A percentile compares a stretch with the other conserved stretches of the same genome.
Conservation (phyloP, 2,329 filamentous ascomycete species). For the Phialophora verrucosa region DNA sequence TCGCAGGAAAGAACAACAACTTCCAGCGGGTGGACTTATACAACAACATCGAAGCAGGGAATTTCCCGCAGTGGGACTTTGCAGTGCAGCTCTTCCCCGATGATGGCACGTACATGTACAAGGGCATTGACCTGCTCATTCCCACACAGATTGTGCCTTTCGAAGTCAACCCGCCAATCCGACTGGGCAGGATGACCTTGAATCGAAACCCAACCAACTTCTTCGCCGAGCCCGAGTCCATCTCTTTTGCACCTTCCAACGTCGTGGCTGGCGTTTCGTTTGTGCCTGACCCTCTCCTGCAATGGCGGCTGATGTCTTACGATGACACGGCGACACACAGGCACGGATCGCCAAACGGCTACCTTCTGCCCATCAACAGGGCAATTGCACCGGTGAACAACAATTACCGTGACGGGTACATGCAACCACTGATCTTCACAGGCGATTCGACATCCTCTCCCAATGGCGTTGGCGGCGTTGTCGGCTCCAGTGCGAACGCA, state of each 20-base stretch:
- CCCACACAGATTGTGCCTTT: conserved; percentile 75
- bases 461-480: conserved; percentile 64
- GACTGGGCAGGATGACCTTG: conserved; percentile 58
- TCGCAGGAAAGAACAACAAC: conserved; percentile 65
- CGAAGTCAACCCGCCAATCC: conserved; percentile 71
- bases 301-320: conserved; percentile 66
- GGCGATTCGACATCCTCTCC: conserved; percentile 81
- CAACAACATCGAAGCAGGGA: conserved; percentile 64
- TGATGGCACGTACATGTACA: conserved; percentile 66
- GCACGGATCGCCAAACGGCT: conserved; percentile 74
- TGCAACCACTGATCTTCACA: conserved; percentile 74
- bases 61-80: conserved; percentile 68
- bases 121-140: conserved; percentile 74
- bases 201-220: conserved; percentile 64
- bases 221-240: conserved; percentile 70
- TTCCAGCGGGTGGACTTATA: conserved; percentile 69
- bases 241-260: conserved; percentile 68
- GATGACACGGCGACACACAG: conserved; percentile 59
- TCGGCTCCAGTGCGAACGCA: neutral
- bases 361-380: conserved; percentile 77
- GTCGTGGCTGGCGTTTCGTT: conserved; percentile 68
- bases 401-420: conserved; percentile 74
- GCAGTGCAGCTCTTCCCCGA: conserved; percentile 69
- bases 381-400: conserved; percentile 77
- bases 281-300: conserved; percentile 67